These are phyloP conservation scores for Neobulgaria alba DNA, from an alignment of 2,329 filamentous ascomycete genomes.

Conservation along the genomic window DNA sequence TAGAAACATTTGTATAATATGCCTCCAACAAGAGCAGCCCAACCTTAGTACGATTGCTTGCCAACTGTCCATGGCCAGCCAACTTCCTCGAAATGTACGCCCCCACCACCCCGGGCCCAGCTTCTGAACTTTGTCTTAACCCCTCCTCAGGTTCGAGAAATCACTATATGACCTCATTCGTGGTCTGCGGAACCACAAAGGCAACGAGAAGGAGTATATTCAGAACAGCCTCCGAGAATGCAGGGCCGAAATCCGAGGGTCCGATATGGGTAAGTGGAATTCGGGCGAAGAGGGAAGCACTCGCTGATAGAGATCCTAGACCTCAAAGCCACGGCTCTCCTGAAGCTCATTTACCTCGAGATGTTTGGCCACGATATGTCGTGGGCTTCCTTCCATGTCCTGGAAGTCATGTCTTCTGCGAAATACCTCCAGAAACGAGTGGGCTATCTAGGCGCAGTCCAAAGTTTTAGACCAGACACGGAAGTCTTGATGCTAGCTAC, in stretches of 20 bases:
- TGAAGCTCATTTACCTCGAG: slow-evolving; percentile 95
- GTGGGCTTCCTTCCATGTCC: slow-evolving; percentile 95
- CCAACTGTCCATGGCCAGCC: neutral
- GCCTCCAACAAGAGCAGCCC: too few relatives aligned
- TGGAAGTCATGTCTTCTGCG: slow-evolving; percentile 95
- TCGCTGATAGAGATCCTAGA: slow-evolving; percentile 41
- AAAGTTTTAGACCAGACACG: slow-evolving; percentile 91
- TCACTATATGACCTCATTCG: slow-evolving; percentile 98
- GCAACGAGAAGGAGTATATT: slow-evolving; percentile 90
- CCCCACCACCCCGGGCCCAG: too few relatives aligned
- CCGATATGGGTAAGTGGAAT: slow-evolving; percentile 73
- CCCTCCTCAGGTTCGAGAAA: slow-evolving; percentile 79
- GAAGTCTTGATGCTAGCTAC: slow-evolving; percentile 97
- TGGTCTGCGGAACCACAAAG: slow-evolving; percentile 90
- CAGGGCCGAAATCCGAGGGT: slow-evolving; percentile 79
- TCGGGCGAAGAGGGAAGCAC: neutral
- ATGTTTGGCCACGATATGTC: slow-evolving; percentile 99
- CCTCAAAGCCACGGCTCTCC: slow-evolving; percentile 87
- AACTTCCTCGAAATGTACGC: neutral
- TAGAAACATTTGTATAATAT: too few relatives aligned
- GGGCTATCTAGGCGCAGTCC: slow-evolving; percentile 88
- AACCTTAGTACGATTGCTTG: neutral
- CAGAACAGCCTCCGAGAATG: slow-evolving; percentile 92
- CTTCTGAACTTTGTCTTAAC: slow-evolving; percentile 5
- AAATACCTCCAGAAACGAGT: slow-evolving; percentile 95